A percentile compares a stretch with the other conserved stretches of the same genome.
These are phyloP conservation scores for Gardenia jasminoides DNA, from an alignment of 257 asterid genomes.

Conservation along the genomic window DNA sequence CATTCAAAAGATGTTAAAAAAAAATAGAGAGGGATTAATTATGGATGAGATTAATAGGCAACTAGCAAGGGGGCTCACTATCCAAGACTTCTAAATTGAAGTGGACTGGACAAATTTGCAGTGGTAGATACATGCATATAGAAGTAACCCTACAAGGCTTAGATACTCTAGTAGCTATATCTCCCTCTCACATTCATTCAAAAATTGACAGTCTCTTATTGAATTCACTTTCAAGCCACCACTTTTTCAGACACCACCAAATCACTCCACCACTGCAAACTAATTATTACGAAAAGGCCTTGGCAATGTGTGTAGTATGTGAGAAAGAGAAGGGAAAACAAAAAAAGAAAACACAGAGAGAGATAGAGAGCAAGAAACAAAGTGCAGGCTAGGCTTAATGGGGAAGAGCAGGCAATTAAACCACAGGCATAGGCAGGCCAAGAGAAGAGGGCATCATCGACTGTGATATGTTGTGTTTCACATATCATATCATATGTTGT, in stretches of 20 bases:
- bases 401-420: not conserved
- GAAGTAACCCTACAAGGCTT: not conserved
- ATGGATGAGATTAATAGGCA: not conserved
- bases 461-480: slow-evolving; percentile 3
- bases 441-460: not conserved
- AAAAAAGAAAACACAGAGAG: not conserved
- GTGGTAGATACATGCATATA: not conserved
- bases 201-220: slow-evolving; percentile 32
- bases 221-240: slow-evolving; percentile 38
- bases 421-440: slow-evolving; percentile 1
- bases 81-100: not conserved
- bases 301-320: slow-evolving; percentile 22
- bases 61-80: not conserved
- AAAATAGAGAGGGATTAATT: too few species aligned
- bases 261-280: slow-evolving; percentile 24
- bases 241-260: slow-evolving; percentile 33
- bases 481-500: slow-evolving; percentile 24
- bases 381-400: slow-evolving; percentile 3
- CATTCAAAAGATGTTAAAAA: too few species aligned
- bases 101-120: not conserved
- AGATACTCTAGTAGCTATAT: slow-evolving; percentile 10
- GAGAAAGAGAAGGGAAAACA: slow-evolving; percentile 1
- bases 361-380: not conserved
- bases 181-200: slow-evolving; percentile 22
- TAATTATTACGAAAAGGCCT: slow-evolving; percentile 30